phyloP scores from a whole-genome alignment of 2,329 filamentous ascomycete species.

The Ophioceras dolichostomum region DNA sequence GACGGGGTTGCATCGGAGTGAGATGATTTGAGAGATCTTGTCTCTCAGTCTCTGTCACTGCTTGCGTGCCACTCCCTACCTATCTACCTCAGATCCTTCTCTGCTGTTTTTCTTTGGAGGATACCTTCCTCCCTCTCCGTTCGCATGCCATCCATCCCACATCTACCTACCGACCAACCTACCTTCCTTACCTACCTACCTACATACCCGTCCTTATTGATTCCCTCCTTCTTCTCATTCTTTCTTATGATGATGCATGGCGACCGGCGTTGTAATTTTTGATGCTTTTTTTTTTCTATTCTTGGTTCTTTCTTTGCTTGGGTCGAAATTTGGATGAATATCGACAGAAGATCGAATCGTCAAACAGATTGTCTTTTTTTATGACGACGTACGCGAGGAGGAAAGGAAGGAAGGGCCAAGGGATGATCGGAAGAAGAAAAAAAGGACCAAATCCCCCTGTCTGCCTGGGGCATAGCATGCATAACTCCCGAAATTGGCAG shows the following conservation, averaged over 20 bases:
- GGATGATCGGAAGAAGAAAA: too few relatives aligned
- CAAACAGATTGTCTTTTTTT: too few relatives aligned
- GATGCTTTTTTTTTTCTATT: neutral
- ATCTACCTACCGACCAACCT: neutral
- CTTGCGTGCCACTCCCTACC: constrained; percentile 1
- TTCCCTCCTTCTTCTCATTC: neutral
- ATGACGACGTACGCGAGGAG: too few relatives aligned
- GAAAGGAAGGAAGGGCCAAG: too few relatives aligned
- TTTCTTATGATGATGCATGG: neutral
- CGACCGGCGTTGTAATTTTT: neutral
- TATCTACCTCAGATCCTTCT: neutral
- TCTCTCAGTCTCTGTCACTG: constrained; percentile 3
- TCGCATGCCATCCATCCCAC: constrained; percentile 7
- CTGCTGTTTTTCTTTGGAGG: constrained; percentile 1
- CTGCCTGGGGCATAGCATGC: too few relatives aligned
- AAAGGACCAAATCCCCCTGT: too few relatives aligned
- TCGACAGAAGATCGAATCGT: too few relatives aligned
- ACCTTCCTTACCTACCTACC: neutral
- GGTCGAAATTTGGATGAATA: too few relatives aligned
- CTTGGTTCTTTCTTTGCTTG: too few relatives aligned
- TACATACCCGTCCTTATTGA: too few relatives aligned
- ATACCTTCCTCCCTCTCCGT: constrained; percentile 4
- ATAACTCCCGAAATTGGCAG: too few relatives aligned
- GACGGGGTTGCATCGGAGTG: constrained; percentile 39
- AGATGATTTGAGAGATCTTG: constrained; percentile 35